Base-by-base conservation (phyloP, 164 flowering plant genomes). In the Piper betle region DNA sequence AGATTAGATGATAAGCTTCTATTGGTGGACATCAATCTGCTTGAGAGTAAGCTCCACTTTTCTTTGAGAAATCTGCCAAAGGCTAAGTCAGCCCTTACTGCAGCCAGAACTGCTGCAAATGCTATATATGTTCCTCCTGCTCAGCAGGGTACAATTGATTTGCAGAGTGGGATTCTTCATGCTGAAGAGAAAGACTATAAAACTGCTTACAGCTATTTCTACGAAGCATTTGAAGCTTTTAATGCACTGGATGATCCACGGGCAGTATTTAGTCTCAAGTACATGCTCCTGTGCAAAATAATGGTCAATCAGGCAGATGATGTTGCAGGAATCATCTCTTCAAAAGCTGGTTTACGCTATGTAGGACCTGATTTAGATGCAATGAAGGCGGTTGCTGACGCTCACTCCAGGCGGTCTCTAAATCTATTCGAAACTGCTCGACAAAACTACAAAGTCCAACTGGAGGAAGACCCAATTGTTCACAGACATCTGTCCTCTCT, bases 171-270 rank as follows among this genome's bases (percentile, higher is more conserved):
- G 62, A 82, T 82, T 57, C 81, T 82, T 39, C 81, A 76, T 65
- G 87, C 87, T 3, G 87, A 82, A 62, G 87, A 82, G 70, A 82
- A 82, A 71, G 87, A 82, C 62, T 81, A 82, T 41, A 82, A 82
- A 68, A 82, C 87, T 62, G 87, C 76, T 40, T 82, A 82, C 69
- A 82, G 84, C 63, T 82, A 82, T 55, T 82, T 82, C 78, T 82
- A 79, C 70, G 87, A 82, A 73, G 87, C 87, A 19, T 82, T 80
- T 68, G 87, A 82, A 63, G 77, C 84, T 10, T 80, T 80, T 71
- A 82, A 80, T 64, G 82, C 87, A 53, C 79, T 82, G 56, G 87
- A 77, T 50, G 87, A 82, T 52, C 78, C 50, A 46, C 50, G 50
- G 11, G 50, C 50, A 46, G 50, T 46, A 10, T 46, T 46, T 46